A percentile compares a stretch with the other conserved stretches of the same genome.
These are phyloP conservation scores for Citeromyces hawaiiensis DNA, from an alignment of 1,139 yeast genomes.

Conservation along the genomic window DNA sequence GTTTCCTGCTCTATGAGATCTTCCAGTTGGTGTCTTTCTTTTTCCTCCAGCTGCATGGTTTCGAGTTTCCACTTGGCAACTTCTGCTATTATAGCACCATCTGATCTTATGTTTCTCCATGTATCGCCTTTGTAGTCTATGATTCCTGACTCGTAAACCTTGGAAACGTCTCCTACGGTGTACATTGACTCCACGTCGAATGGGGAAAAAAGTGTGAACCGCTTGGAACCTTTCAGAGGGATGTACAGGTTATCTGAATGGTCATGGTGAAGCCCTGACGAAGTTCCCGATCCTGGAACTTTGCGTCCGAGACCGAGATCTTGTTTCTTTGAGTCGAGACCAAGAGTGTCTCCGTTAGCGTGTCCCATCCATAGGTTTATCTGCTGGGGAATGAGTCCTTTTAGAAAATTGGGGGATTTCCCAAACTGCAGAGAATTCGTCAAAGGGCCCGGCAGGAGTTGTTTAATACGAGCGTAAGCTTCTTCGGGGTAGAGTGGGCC, in stretches of 20 bases:
- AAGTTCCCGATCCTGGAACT: constrained; percentile 40
- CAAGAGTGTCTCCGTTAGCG: constrained; percentile 11
- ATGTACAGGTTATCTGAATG: constrained; percentile 66
- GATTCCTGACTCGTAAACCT: constrained; percentile 44
- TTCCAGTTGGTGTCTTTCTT: background rate
- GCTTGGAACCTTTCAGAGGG: constrained; percentile 42
- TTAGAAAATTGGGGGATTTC: constrained; percentile 25
- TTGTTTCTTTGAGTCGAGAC: constrained; percentile 10
- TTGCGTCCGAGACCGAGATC: constrained; percentile 34
- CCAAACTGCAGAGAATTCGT: constrained; percentile 19
- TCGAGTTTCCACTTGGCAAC: constrained; percentile 24
- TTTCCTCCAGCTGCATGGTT: background rate
- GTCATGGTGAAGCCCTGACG: constrained; percentile 74
- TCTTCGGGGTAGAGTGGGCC: background rate
- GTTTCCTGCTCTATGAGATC: constrained; percentile 10
- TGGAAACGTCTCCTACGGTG: constrained; percentile 44
- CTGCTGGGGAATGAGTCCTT: constrained; percentile 46
- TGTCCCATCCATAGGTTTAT: constrained; percentile 62
- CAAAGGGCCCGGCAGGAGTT: constrained; percentile 25
- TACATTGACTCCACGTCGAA: constrained; percentile 39
- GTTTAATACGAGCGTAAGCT: constrained; percentile 2
- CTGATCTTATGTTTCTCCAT: constrained; percentile 48
- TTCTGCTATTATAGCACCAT: constrained; percentile 44
- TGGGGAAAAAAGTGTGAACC: constrained; percentile 57
- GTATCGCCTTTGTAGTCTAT: constrained; percentile 44